phyloP scores from a whole-genome alignment of 345 rosid genomes.

The Salix dunnii region DNA sequence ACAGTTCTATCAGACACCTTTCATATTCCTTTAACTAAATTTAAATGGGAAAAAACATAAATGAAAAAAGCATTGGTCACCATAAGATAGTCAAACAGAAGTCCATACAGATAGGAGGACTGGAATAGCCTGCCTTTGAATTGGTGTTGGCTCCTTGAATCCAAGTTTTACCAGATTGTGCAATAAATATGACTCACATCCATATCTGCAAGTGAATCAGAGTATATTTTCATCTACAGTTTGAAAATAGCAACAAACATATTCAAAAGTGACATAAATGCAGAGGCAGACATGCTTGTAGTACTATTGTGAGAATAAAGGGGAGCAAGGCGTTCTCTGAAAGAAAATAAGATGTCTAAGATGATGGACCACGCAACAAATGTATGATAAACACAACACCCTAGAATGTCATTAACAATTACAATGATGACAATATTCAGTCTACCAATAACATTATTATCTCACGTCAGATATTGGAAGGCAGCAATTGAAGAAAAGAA shows the following conservation, averaged over 20 bases:
- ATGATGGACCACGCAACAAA: too few relatives aligned
- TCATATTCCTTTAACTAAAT: slow-evolving; percentile 1
- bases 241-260: background rate
- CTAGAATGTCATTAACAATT: too few relatives aligned
- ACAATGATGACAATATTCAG: too few relatives aligned
- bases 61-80: background rate
- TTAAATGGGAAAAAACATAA: background rate
- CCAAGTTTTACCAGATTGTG: slow-evolving; percentile 74
- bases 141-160: slow-evolving; percentile 91
- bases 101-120: slow-evolving; percentile 72
- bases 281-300: background rate
- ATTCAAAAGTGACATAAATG: background rate
- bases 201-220: slow-evolving; percentile 41
- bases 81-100: slow-evolving; percentile 20
- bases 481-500: background rate
- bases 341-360: too few relatives aligned
- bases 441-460: background rate
- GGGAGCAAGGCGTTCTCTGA: too few relatives aligned
- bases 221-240: background rate
- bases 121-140: slow-evolving; percentile 97
- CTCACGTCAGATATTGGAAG: background rate
- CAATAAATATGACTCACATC: slow-evolving; percentile 57
- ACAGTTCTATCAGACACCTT: background rate
- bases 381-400: too few relatives aligned
- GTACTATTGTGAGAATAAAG: too few relatives aligned